Percentiles rank a stretch among this genome's conserved stretches.
phyloP scores from a whole-genome alignment of 208 protist species.

The Balamuthia mandrillaris region DNA sequence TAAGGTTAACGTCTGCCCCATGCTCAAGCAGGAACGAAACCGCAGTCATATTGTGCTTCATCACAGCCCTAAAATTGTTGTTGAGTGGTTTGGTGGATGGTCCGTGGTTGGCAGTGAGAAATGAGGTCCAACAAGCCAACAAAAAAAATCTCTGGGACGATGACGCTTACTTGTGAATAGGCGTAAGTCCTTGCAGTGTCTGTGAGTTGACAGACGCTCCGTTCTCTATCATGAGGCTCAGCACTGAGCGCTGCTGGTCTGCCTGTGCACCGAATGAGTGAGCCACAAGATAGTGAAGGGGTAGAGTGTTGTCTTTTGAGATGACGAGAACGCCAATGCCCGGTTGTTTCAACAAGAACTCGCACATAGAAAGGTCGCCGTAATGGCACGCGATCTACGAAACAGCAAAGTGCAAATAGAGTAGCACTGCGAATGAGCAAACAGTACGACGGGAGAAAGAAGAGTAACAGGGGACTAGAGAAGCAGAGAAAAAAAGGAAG shows the following conservation, averaged over 20 bases:
- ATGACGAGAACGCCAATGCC: conserved; percentile 40
- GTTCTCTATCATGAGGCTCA: not conserved
- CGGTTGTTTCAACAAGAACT: conserved; percentile 33
- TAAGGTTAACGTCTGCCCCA: not conserved
- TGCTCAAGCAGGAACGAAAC: conserved; percentile 1
- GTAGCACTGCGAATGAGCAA: too few relatives aligned
- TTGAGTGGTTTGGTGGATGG: not conserved
- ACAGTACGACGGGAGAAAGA: too few relatives aligned
- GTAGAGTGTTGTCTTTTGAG: conserved; percentile 31
- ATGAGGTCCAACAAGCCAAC: not conserved
- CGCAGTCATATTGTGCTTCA: conserved; percentile 21
- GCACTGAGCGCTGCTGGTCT: not conserved
- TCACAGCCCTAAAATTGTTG: not conserved
- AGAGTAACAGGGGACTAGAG: too few relatives aligned
- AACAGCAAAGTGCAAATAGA: too few relatives aligned
- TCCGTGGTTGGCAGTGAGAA: not conserved
- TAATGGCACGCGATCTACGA: conserved; percentile 38
- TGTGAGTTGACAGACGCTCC: conserved; percentile 24
- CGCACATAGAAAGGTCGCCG: conserved; percentile 31
- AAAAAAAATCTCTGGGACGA: not conserved
- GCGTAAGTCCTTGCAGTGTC: conserved; percentile 1
- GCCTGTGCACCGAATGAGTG: conserved; percentile 38
- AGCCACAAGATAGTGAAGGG: conserved; percentile 32
- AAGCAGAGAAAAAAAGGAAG: not conserved
- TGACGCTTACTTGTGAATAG: not conserved